Base-by-base conservation (phyloP, 2,329 filamentous ascomycete species). In the Tolypocladium paradoxum region DNA sequence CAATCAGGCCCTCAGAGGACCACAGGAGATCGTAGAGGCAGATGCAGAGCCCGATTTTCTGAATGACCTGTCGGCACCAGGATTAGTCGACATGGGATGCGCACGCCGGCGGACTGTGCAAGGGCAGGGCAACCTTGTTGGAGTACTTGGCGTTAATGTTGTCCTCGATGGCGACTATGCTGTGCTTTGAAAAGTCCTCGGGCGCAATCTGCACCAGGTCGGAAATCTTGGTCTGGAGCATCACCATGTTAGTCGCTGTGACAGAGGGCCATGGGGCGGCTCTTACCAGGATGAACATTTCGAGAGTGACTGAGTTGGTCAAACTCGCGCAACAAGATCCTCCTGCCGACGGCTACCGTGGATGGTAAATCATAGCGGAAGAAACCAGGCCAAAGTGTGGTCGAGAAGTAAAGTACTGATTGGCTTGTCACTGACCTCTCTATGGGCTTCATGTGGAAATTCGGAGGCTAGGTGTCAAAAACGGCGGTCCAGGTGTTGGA, bases 121-220 rank as follows among this genome's bases (percentile, higher is more conserved):
- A 12, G 48, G 9, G 14, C 48, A 18, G 2, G 29, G 60, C 45
- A 52, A 89, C 86, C 71, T 92, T 93, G 73, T 99, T 96, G 55
- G 92, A 84, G 70, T 96, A 99, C 72, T 99, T 99, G 58, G 84
- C 79, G 68, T 99, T 97, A 73, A 99, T 93, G 63, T 93, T 93
- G 73, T 99, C 91, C 71, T 96, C 90, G 58, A 99, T 89, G 1
- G 90, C 90, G 57, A 90, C 81, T 34, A 83, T 80, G 64, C 88
- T 95, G 56, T 83, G 78, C 70, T 93, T 93, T 56, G 84, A 80
- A 66, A 97, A 96, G 66, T 96, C 88, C 63, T 89, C 82, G 1
- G 93, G 93, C 34, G 82, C 79, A 72, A 99, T 95, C 71, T 95
- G 89, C 60, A 99, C 90, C 61, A 99, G 79, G 75, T 99, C 93